phyloP scores from a whole-genome alignment of 176 grass and related monocot species.

The Bromus sterilis region DNA sequence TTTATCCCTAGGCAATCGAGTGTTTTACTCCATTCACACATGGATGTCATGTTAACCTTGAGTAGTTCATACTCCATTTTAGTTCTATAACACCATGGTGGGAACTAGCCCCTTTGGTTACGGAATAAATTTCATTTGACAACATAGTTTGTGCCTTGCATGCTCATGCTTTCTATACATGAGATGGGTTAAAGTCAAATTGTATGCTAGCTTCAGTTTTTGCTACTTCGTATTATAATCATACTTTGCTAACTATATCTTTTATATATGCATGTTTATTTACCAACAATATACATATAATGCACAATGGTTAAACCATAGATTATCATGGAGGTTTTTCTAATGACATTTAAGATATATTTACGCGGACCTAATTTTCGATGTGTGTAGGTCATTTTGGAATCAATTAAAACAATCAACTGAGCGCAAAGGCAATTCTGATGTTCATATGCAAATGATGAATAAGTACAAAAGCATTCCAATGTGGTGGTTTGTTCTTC shows the following conservation, averaged over 20 bases:
- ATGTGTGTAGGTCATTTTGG: background rate
- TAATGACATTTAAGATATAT: background rate
- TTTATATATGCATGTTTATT: background rate
- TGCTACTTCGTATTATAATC: background rate
- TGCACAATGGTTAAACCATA: background rate
- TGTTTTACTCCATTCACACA: background rate
- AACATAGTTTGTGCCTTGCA: background rate
- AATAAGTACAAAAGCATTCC: conserved; percentile 2
- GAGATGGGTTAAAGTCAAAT: background rate
- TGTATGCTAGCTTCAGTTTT: background rate
- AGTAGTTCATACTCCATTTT: background rate
- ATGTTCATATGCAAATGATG: background rate
- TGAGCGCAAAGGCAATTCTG: background rate
- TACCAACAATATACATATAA: background rate
- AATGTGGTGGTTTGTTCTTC: background rate
- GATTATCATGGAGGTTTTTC: background rate
- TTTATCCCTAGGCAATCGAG: background rate
- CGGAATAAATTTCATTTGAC: background rate
- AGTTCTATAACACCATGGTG: background rate
- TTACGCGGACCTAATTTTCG: background rate
- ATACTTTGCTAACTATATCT: background rate
- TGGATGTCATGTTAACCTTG: background rate
- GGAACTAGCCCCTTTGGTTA: background rate
- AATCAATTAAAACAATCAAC: background rate
- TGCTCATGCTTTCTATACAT: background rate